Evolutionary conservation across 345 rosid genomes (phyloP), one percentile per base, ranked within the genome.

Genomic region (Linum tenue): DNA sequence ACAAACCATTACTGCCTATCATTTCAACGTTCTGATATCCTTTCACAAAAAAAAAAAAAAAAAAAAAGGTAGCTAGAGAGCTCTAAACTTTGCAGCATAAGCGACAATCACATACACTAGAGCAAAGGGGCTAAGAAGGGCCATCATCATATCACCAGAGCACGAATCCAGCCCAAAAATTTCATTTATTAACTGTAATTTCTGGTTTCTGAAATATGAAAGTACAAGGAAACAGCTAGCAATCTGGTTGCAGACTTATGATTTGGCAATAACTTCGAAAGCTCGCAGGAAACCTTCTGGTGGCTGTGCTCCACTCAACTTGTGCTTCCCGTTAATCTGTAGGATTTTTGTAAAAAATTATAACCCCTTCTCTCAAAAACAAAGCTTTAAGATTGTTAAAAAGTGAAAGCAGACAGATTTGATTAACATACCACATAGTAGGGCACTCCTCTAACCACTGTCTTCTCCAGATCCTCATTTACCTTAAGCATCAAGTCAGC

Each of bases 281-380:
- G 92, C 92, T 63, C 77, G 76, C 12, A 70, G 69, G 80, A 90
- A 94, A 22, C 70, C 82, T 73, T 90, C 99, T 0, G 90, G 80
- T 5, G 91, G 85, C 69, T 88, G 94, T 0, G 86, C 98, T 2
- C 99, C 97, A 7, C 88, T 88, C 66, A 94, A 55, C 73, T 77
- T 70, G 56, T 82, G 81, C 74, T 88, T 92, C 53, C 89, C 92
- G 3, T 94, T 88, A 56, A 94, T 82, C 99, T 90, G 90, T 69
- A 66, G 38, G 75, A 71, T 59, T 36, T 39, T 14, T 31, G 14
- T 17, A 6, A 7, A 6, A 14, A 58, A n/a, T 7, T 51, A 61
- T 44, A 62, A 62, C 56, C 36, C 56, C 55, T 7, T n/a, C n/a
- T 9, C 8, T 9, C 1, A 62, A 31, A 39, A 39, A 38, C 9